Base-by-base conservation (phyloP, 805 yeast genomes). In the Candida railenensis region DNA sequence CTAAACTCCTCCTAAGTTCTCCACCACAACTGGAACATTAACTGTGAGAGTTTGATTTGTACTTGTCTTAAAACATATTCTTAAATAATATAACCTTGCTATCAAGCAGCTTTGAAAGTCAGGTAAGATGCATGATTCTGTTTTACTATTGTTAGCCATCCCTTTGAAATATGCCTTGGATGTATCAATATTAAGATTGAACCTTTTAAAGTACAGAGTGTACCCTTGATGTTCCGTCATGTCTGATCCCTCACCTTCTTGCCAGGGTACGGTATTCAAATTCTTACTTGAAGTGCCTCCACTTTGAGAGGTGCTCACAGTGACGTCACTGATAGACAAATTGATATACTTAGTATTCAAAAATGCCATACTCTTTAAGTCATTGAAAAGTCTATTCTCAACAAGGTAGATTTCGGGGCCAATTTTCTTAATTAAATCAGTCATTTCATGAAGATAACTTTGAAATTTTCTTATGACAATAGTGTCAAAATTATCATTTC, bases 31-130 rank as follows among this genome's bases (percentile, higher is more conserved):
- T 3, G 74, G 74, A 22, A 66, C 52, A 46, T 66, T 66, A 33
- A 68, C 45, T 41, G 54, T 54, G 2, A 58, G 41, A 19, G 37
- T 37, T 12, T 59, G 59, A 28, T 56, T 56, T 45, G 60, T 59
- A 14, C 59, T 49, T 12, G 66, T 45, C 12, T 39, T 42, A 15
- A 67, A 15, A 21, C 45, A 33, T 2, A 63, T 43, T 40, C 56
- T 57, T 12, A 69, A 42, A 32, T 66, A 71, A 52, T 72, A 70
- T 22, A 72, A 30, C 41, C 76, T 53, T 12, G 69, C 56, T 53
- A 63, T 55, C 25, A 60, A 53, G 45, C 77, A 72, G 4, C 62
- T 57, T 50, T 72, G 76, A 53, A 66, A 67, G 38, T 56, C 63
- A 1, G 77, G 77, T 3, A 71, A 73, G 46, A 69, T 63, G 12